These are phyloP conservation scores for Globisporangium radiosum DNA, from an alignment of 352 stramenopile species.

Conservation along the genomic window DNA sequence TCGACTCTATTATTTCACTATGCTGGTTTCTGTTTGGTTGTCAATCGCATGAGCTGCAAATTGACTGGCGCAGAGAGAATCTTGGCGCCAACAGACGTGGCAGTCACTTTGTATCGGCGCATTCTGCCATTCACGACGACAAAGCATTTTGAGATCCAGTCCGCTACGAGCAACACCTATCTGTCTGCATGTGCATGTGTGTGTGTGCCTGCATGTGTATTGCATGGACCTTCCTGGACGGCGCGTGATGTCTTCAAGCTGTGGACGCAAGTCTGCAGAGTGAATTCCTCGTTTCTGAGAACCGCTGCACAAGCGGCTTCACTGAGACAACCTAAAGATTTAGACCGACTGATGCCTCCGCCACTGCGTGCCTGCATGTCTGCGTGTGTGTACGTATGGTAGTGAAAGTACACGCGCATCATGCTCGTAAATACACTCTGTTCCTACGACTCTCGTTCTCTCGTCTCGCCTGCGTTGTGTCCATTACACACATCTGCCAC, in stretches of 20 bases:
- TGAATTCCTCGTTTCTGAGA: conserved; percentile 91
- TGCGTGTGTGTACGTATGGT: conserved; percentile 2
- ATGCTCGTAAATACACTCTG: too few species aligned
- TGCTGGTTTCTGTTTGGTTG: too few species aligned
- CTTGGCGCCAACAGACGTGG: too few species aligned
- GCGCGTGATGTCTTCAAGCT: conserved; percentile 81
- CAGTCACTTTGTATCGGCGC: too few species aligned
- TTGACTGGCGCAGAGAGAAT: too few species aligned
- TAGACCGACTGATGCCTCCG: conserved; percentile 69
- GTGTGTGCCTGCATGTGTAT: conserved; percentile 6
- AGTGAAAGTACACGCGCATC: background rate
- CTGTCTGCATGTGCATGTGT: background rate
- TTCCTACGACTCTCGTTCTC: background rate
- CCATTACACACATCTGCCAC: background rate
- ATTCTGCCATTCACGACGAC: too few species aligned
- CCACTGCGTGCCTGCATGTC: background rate
- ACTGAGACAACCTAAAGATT: conserved; percentile 83
- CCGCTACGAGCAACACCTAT: background rate
- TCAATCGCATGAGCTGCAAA: too few species aligned
- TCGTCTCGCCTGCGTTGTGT: background rate
- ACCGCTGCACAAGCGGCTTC: conserved; percentile 82
- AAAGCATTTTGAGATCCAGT: too few species aligned
- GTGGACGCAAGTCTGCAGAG: conserved; percentile 35
- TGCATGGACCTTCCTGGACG: conserved; percentile 9
- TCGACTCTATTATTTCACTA: too few species aligned